Evolutionary conservation across 2,329 filamentous ascomycete species (phyloP).

Genomic region (Curvularia lunata): DNA sequence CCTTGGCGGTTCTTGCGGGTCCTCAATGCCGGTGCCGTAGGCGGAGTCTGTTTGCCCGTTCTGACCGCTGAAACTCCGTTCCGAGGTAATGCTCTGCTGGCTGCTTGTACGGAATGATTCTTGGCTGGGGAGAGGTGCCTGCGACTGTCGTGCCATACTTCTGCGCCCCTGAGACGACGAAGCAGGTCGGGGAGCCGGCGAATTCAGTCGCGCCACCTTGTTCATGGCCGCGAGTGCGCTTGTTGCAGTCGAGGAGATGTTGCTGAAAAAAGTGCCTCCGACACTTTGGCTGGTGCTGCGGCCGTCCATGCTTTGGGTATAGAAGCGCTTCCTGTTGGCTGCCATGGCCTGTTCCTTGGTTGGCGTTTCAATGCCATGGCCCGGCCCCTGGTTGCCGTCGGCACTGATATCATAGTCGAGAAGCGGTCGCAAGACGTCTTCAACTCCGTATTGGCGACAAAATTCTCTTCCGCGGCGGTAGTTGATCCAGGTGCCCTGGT

Average conservation of each 20-base stretch:
- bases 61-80: constrained; percentile 70
- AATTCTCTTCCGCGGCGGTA: constrained; percentile 92
- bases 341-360: constrained; percentile 99
- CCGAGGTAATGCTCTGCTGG: constrained; percentile 79
- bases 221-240: constrained; percentile 95
- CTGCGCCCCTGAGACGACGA: constrained; percentile 70
- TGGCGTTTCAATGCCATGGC: constrained; percentile 85
- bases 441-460: constrained; percentile 78
- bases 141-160: constrained; percentile 73
- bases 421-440: constrained; percentile 75
- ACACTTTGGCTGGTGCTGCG: constrained; percentile 66
- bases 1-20: constrained; percentile 75
- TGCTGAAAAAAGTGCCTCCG: constrained; percentile 93
- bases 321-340: constrained; percentile 85
- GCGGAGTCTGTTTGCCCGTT: constrained; percentile 66
- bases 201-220: constrained; percentile 88
- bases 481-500: constrained; percentile 98
- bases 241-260: constrained; percentile 90
- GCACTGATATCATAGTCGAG: constrained; percentile 81
- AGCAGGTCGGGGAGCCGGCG: constrained; percentile 69
- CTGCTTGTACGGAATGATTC: constrained; percentile 74
- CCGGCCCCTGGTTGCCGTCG: constrained; percentile 72
- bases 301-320: constrained; percentile 75
- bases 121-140: constrained; percentile 68
- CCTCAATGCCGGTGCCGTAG: constrained; percentile 65